Evolutionary conservation across 345 rosid genomes (phyloP).

Genomic region (Aquilaria malaccensis): DNA sequence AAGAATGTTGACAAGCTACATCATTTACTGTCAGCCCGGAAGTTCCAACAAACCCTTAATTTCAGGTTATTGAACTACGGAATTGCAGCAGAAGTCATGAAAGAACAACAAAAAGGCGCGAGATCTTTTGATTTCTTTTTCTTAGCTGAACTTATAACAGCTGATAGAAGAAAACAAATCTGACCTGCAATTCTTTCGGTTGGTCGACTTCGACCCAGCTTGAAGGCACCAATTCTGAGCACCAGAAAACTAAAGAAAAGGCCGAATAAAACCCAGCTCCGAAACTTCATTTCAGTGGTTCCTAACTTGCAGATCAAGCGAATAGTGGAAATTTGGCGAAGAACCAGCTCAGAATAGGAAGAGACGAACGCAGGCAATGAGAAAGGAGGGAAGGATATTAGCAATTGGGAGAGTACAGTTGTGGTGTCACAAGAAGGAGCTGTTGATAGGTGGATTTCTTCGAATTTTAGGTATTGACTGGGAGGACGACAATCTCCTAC

Average conservation of each 20-base stretch:
- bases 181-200: constrained; percentile 91
- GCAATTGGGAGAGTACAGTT: constrained; percentile 10
- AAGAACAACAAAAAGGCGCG: too few relatives aligned
- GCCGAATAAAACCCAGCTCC: constrained; percentile 46
- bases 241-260: constrained; percentile 28
- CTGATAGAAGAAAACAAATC: constrained; percentile 5
- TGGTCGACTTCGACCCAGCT: constrained; percentile 59
- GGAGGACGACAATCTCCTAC: not conserved
- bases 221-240: constrained; percentile 39
- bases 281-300: constrained; percentile 34
- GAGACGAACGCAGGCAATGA: constrained; percentile 8
- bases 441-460: constrained; percentile 24
- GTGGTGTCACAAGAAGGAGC: constrained; percentile 32
- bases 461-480: constrained; percentile 14
- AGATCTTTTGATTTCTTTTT: too few relatives aligned
- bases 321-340: constrained; percentile 12
- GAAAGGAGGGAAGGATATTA: constrained; percentile 2
- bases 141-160: not conserved
- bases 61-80: too few relatives aligned
- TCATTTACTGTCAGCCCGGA: too few relatives aligned
- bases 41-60: too few relatives aligned
- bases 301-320: not conserved
- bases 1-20: too few relatives aligned
- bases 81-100: too few relatives aligned
- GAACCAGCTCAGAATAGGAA: constrained; percentile 8